A percentile compares a stretch with the other conserved stretches of the same genome.
These are phyloP conservation scores for Termitomyces eurrhizus DNA, from an alignment of 768 basidiomycete genomes.

Conservation along the genomic window DNA sequence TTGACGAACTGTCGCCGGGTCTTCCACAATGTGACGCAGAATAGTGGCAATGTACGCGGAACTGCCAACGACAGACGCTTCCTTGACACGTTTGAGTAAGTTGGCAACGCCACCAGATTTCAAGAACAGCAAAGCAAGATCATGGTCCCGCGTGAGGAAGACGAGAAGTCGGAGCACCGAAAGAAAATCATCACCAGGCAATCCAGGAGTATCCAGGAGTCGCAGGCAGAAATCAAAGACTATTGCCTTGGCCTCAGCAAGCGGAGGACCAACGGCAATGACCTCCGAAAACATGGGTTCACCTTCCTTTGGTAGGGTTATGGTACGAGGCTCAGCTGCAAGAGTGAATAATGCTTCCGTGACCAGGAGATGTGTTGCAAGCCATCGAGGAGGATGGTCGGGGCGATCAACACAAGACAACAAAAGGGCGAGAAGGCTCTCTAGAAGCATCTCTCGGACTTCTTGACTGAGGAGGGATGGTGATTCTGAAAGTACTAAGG, in stretches of 20 bases:
- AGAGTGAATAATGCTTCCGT: constrained; percentile 79
- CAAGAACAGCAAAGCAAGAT: constrained; percentile 63
- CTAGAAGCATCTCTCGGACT: constrained; percentile 58
- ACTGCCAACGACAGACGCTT: constrained; percentile 58
- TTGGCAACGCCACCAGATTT: constrained; percentile 56
- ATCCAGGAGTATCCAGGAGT: constrained; percentile 57
- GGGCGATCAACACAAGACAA: constrained; percentile 48
- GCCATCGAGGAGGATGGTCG: constrained; percentile 80
- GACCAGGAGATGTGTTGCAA: constrained; percentile 80
- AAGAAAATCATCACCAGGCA: constrained; percentile 79
- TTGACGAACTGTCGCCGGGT: constrained; percentile 52
- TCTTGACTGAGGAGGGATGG: constrained; percentile 54
- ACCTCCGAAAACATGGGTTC: constrained; percentile 53
- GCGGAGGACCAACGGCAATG: constrained; percentile 56
- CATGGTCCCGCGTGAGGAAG: constrained; percentile 72
- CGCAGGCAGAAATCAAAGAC: constrained; percentile 77
- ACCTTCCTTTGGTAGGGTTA: constrained; percentile 66
- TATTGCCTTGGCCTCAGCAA: constrained; percentile 54
- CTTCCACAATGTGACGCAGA: constrained; percentile 90
- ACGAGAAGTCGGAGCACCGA: constrained; percentile 82
- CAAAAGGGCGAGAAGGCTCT: constrained; percentile 62
- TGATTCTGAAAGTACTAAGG: constrained; percentile 75
- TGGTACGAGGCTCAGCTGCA: constrained; percentile 65
- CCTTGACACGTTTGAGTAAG: constrained; percentile 66
- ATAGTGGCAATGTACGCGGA: constrained; percentile 85